Conservation (phyloP, 2,329 filamentous ascomycete species). For the Exophiala sideris region DNA sequence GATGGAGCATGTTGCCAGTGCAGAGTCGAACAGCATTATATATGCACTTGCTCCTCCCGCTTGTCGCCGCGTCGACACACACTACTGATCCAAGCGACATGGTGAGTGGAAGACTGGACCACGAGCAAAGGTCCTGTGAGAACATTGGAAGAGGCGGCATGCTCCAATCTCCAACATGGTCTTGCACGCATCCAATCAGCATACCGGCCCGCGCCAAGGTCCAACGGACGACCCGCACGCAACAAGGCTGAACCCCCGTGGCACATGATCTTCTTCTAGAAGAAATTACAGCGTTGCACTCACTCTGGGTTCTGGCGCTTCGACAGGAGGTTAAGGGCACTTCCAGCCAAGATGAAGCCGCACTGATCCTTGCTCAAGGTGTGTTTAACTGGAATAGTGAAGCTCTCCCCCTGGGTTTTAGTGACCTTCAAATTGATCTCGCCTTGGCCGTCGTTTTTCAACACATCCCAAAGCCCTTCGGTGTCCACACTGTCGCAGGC, state of each 20-base stretch:
- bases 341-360: constrained; percentile 86
- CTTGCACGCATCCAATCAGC: constrained; percentile 4
- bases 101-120: no score
- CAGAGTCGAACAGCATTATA: no score
- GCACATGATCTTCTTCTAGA: not conserved
- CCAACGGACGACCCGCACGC: not conserved
- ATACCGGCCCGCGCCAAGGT: constrained; percentile 2
- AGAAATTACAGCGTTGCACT: constrained; percentile 3
- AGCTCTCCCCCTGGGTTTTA: constrained; percentile 63
- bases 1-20: not conserved
- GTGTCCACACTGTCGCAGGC: constrained; percentile 83
- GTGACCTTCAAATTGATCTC: constrained; percentile 66
- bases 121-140: not conserved
- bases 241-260: not conserved
- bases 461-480: constrained; percentile 76
- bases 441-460: constrained; percentile 73
- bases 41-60: no score
- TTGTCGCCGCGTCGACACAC: no score
- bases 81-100: no score
- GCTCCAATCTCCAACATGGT: constrained; percentile 11
- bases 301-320: constrained; percentile 32
- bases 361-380: constrained; percentile 87
- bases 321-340: constrained; percentile 85
- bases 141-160: constrained; percentile 7
- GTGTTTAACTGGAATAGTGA: constrained; percentile 75